These are phyloP conservation scores for Anisodus tanguticus DNA, from an alignment of 257 asterid genomes.

Conservation along the genomic window DNA sequence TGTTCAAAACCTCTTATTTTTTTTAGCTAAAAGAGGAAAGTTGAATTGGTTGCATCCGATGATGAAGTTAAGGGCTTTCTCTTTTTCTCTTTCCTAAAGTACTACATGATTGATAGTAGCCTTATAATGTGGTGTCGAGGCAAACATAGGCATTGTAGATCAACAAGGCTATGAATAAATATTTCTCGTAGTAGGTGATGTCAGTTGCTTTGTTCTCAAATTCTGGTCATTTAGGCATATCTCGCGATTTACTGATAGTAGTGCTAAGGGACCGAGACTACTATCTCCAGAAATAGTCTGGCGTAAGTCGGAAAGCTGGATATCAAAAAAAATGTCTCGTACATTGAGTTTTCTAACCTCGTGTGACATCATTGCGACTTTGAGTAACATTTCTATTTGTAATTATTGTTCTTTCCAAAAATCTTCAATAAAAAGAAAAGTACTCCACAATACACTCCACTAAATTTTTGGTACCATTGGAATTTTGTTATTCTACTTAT, in stretches of 20 bases:
- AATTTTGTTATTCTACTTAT: not conserved
- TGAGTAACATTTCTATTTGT: not conserved
- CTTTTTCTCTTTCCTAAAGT: not conserved
- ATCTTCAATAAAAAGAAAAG: not conserved
- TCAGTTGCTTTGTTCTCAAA: too few species aligned
- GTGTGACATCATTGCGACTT: not conserved
- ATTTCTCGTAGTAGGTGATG: not conserved
- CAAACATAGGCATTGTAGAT: not conserved
- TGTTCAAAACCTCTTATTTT: not conserved
- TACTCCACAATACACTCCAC: not conserved
- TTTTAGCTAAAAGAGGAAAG: not conserved
- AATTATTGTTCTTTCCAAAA: not conserved
- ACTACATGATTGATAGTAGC: not conserved
- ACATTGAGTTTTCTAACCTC: not conserved
- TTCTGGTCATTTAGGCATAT: too few species aligned
- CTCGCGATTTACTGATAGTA: too few species aligned
- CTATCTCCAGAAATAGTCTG: too few species aligned
- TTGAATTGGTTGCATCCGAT: not conserved
- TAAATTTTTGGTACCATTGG: not conserved
- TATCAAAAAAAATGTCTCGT: not conserved
- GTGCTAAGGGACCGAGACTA: too few species aligned
- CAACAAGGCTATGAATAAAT: slow-evolving; percentile 4
- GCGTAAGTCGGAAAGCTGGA: too few species aligned
- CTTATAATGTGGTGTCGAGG: not conserved
- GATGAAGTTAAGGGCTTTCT: not conserved